Evolutionary conservation across 352 stramenopile species (phyloP).

Genomic region (Phytophthora niederhauseri): DNA sequence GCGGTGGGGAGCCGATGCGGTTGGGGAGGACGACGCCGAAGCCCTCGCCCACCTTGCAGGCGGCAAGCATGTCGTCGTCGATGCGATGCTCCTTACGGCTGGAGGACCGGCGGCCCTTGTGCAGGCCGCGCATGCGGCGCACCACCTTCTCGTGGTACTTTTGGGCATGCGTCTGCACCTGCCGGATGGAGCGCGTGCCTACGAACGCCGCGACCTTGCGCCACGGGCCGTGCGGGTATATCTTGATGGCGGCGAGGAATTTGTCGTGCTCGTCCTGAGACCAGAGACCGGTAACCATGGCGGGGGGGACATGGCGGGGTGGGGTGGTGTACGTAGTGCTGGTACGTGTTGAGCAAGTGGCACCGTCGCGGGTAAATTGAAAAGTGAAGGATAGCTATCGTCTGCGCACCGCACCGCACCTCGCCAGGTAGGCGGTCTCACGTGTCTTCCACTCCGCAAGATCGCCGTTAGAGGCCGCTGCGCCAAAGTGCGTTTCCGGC

Average conservation of each 20-base stretch:
- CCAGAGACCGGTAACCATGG: conserved; percentile 49
- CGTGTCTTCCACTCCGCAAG: conserved; percentile 23
- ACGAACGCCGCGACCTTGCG: conserved; percentile 51
- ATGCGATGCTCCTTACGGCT: conserved; percentile 48
- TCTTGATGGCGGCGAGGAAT: conserved; percentile 58
- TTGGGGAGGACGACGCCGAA: conserved; percentile 36
- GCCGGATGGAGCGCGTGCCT: conserved; percentile 57
- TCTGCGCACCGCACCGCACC: neutral
- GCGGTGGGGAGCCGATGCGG: neutral
- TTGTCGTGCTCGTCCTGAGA: conserved; percentile 65
- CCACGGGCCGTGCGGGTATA: conserved; percentile 63
- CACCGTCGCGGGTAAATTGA: conserved; percentile 20
- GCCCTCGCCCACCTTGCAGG: conserved; percentile 40
- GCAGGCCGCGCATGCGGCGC: conserved; percentile 50
- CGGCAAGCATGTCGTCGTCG: conserved; percentile 42
- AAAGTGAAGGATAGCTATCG: conserved; percentile 18
- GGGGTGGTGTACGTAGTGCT: conserved; percentile 29
- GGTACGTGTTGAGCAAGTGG: conserved; percentile 27
- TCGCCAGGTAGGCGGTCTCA: conserved; percentile 17
- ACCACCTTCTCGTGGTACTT: conserved; percentile 69
- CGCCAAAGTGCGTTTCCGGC: conserved; percentile 20
- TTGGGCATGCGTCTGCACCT: conserved; percentile 69
- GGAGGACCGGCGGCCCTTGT: conserved; percentile 44
- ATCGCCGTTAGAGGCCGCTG: conserved; percentile 21
- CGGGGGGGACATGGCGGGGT: no score